These are phyloP conservation scores for Trametes meyenii DNA, from an alignment of 768 basidiomycete genomes.

Conservation along the genomic window DNA sequence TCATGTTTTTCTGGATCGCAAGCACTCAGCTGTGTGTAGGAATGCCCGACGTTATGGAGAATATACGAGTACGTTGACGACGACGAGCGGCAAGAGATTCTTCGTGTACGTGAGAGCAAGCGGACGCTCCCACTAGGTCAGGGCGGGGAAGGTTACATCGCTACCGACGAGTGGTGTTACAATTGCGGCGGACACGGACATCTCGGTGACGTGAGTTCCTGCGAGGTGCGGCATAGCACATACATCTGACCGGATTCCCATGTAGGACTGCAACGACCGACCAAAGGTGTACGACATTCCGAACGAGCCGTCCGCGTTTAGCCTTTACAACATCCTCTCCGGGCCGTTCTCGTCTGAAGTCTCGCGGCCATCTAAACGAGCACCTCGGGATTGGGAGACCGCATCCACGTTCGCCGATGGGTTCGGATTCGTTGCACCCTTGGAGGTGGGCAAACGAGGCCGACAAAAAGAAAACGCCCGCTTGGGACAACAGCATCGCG, in stretches of 20 bases:
- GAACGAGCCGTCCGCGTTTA: constrained; percentile 67
- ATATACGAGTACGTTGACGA: constrained; percentile 72
- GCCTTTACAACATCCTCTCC: constrained; percentile 56
- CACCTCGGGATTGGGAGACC: constrained; percentile 47
- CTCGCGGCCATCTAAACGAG: constrained; percentile 36
- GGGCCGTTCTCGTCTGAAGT: constrained; percentile 67
- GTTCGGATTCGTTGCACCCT: constrained; percentile 51
- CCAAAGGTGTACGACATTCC: constrained; percentile 45
- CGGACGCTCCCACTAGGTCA: constrained; percentile 55
- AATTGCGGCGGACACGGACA: constrained; percentile 76
- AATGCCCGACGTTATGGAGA: constrained; percentile 84
- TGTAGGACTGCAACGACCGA: constrained; percentile 63
- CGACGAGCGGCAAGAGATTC: constrained; percentile 48
- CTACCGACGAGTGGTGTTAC: constrained; percentile 77
- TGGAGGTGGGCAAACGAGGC: constrained; percentile 67
- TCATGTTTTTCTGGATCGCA: constrained; percentile 26
- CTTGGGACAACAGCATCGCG: constrained; percentile 53
- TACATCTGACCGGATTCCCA: background rate
- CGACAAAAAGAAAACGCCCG: constrained; percentile 60
- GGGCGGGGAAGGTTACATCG: constrained; percentile 82
- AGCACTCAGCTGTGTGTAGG: constrained; percentile 43
- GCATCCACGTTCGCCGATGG: constrained; percentile 44
- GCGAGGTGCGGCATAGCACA: background rate
- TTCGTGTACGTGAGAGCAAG: constrained; percentile 52
- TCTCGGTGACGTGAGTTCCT: constrained; percentile 61